Evolutionary conservation across 495 filamentous ascomycete species (phyloP).

Genomic region (Xylaria cubensis): DNA sequence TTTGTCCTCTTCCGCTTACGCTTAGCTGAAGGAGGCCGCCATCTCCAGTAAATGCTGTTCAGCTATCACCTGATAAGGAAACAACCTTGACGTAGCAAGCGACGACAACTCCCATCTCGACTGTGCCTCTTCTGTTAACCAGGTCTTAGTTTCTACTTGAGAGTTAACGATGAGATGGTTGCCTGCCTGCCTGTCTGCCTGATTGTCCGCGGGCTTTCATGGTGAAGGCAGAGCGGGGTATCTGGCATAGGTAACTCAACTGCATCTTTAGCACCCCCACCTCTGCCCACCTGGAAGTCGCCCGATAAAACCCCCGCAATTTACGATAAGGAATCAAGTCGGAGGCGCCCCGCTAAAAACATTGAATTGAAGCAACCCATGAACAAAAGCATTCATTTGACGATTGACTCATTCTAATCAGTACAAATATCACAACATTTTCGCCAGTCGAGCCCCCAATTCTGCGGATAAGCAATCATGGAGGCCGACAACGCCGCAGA

Average conservation of each 20-base stretch:
- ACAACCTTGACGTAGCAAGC: neutral
- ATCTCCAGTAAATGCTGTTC: neutral
- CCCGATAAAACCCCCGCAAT: neutral
- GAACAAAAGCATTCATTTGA: neutral
- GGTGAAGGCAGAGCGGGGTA: too few relatives aligned
- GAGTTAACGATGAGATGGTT: neutral
- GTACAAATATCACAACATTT: neutral
- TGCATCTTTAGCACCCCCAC: too few relatives aligned
- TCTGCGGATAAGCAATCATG: neutral
- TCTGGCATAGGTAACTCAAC: too few relatives aligned
- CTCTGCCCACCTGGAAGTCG: too few relatives aligned
- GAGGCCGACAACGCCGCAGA: slow-evolving; percentile 23
- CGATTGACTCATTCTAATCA: neutral
- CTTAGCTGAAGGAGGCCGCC: neutral
- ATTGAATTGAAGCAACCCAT: slow-evolving; percentile 2
- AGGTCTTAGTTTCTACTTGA: neutral
- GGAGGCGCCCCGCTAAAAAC: slow-evolving; percentile 12
- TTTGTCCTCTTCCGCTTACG: neutral
- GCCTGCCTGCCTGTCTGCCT: neutral
- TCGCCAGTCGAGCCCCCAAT: neutral
- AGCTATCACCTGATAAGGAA: neutral
- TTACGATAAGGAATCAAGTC: slow-evolving; percentile 3
- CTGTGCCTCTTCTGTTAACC: neutral
- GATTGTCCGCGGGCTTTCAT: neutral
- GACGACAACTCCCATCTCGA: neutral